Evolutionary conservation across 2,329 filamentous ascomycete genomes (phyloP).

Genomic region (Aspergillus carbonarius): DNA sequence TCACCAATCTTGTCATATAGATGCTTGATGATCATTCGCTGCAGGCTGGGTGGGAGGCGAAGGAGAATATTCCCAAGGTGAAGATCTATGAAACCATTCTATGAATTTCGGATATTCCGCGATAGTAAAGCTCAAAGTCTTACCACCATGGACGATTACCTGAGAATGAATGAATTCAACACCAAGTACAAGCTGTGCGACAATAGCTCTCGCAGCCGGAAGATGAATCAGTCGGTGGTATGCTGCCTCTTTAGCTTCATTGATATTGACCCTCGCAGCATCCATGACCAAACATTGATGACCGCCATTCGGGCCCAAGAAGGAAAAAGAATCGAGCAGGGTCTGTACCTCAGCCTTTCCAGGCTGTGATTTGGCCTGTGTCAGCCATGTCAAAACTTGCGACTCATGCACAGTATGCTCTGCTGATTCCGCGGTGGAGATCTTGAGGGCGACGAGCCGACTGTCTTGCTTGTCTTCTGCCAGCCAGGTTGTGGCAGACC

Average conservation of each 20-base stretch:
- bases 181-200: constrained; percentile 22
- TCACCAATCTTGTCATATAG: constrained; percentile 13
- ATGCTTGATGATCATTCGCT: constrained; percentile 17
- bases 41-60: constrained; percentile 14
- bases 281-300: constrained; percentile 23
- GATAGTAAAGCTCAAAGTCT: constrained; percentile 6
- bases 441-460: constrained; percentile 16
- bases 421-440: constrained; percentile 14
- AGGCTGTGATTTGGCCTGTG: constrained; percentile 2
- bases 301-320: constrained; percentile 22
- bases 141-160: constrained; percentile 27
- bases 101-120: neutral
- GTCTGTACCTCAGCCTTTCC: constrained; percentile 17
- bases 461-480: constrained; percentile 10
- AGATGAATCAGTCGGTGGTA: constrained; percentile 14
- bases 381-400: constrained; percentile 13
- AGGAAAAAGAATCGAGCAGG: constrained; percentile 20
- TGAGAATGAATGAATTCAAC: constrained; percentile 22
- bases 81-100: constrained; percentile 13
- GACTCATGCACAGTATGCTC: constrained; percentile 11
- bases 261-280: constrained; percentile 18
- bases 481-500: constrained; percentile 19
- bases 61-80: constrained; percentile 25
- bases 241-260: constrained; percentile 19
- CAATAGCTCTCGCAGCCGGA: constrained; percentile 17